Conservation (phyloP, 2,329 filamentous ascomycete genomes). For the Aspergillus viridinutans region DNA sequence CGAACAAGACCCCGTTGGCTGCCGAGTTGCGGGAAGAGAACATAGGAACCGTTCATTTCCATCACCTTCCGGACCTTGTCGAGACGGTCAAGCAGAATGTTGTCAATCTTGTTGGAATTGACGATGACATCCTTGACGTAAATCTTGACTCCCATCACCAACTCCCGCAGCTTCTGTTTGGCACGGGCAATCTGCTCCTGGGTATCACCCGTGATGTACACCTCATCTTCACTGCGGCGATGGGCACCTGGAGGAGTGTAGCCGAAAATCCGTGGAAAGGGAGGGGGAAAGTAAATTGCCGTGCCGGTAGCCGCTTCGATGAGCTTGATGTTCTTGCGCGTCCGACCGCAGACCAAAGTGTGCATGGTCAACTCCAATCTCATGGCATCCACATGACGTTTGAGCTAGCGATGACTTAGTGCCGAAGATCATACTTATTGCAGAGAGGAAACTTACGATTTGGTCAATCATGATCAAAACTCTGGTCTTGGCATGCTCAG, state of each 20-base stretch:
- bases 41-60: conserved; percentile 91
- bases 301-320: conserved; percentile 95
- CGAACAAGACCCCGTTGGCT: conserved; percentile 79
- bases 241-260: conserved; percentile 80
- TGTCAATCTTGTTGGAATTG: conserved; percentile 88
- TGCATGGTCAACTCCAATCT: conserved; percentile 84
- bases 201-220: conserved; percentile 90
- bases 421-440: conserved; percentile 1
- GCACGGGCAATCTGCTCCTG: conserved; percentile 80
- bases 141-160: conserved; percentile 74
- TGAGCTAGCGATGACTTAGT: conserved; percentile 39
- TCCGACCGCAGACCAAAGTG: conserved; percentile 86
- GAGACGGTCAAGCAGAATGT: conserved; percentile 80
- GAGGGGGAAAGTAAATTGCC: conserved; percentile 95
- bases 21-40: conserved; percentile 83
- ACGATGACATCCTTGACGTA: conserved; percentile 91
- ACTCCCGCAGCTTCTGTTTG: conserved; percentile 85
- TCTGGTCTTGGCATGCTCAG: conserved; percentile 94
- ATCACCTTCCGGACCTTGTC: conserved; percentile 98
- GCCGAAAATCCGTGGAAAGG: conserved; percentile 86
- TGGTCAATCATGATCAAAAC: conserved; percentile 97
- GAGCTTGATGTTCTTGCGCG: conserved; percentile 94
- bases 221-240: conserved; percentile 78
- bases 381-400: conserved; percentile 66
- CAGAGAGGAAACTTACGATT: conserved; percentile 54